Evolutionary conservation across 129 eudicot genomes (phyloP).

Genomic region (Chrysanthemum makinoi): DNA sequence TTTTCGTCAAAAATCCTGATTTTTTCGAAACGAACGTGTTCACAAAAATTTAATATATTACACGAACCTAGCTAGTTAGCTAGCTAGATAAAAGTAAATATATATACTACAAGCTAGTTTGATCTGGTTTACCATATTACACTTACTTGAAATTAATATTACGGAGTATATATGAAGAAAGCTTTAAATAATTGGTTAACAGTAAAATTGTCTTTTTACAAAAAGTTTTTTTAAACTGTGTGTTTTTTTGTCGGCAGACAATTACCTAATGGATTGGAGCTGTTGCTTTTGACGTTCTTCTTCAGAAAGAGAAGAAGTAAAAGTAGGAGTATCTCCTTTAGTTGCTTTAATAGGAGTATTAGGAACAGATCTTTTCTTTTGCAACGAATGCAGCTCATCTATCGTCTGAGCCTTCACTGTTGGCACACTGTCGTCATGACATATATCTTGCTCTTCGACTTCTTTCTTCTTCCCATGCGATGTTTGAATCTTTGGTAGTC

Average conservation of each 20-base stretch:
- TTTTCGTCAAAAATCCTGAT: no score
- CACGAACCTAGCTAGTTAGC: no score
- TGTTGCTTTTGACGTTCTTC: conserved; percentile 71
- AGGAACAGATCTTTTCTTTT: conserved; percentile 77
- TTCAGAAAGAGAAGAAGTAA: conserved; percentile 37
- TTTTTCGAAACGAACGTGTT: background rate
- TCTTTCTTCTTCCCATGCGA: conserved; percentile 34
- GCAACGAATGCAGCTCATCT: conserved; percentile 87
- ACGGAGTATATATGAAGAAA: no score
- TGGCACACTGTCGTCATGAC: conserved; percentile 75
- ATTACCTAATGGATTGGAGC: conserved; percentile 85
- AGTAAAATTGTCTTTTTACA: no score
- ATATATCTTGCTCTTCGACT: conserved; percentile 24
- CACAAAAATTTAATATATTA: no score
- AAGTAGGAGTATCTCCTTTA: conserved; percentile 13
- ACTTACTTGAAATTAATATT: no score
- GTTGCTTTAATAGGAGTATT: conserved; percentile 47
- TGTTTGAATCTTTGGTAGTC: conserved; percentile 60
- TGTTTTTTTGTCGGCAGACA: no score
- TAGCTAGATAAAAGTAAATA: no score
- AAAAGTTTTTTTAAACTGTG: no score
- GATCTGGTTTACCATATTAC: no score
- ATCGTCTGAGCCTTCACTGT: conserved; percentile 82
- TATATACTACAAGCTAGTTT: no score
- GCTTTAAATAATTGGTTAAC: no score